Evolutionary conservation across 129 eudicot genomes (phyloP).

Genomic region (Scalesia atractyloides): DNA sequence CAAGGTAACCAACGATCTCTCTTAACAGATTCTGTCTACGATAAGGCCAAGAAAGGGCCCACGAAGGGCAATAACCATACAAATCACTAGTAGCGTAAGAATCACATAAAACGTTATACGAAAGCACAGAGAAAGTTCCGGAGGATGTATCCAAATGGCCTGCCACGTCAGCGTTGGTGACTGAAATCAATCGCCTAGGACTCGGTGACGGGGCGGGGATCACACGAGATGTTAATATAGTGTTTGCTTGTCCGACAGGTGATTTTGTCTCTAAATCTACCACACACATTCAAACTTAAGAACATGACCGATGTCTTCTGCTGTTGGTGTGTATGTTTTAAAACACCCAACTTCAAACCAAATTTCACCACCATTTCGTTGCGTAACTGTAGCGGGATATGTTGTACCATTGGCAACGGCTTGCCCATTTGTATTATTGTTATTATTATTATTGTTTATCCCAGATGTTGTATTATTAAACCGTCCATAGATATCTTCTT

Average conservation of each 20-base stretch:
- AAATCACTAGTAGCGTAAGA: constrained; percentile 74
- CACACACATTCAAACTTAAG: constrained; percentile 94
- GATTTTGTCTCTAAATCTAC: constrained; percentile 73
- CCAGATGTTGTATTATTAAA: constrained; percentile 52
- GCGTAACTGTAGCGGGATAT: constrained; percentile 79
- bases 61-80: constrained; percentile 91
- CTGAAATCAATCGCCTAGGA: constrained; percentile 80
- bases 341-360: constrained; percentile 92
- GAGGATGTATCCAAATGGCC: constrained; percentile 66
- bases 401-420: constrained; percentile 55
- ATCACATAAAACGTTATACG: constrained; percentile 80
- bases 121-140: constrained; percentile 84
- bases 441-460: constrained; percentile 24
- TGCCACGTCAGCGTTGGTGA: constrained; percentile 69
- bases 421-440: constrained; percentile 31
- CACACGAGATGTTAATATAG: constrained; percentile 74
- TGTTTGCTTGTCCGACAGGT: constrained; percentile 57
- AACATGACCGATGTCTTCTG: constrained; percentile 90
- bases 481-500: constrained; percentile 73
- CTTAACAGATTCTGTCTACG: constrained; percentile 90
- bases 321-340: constrained; percentile 90
- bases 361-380: constrained; percentile 83
- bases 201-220: constrained; percentile 97
- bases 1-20: constrained; percentile 95
- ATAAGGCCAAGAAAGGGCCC: constrained; percentile 99